Conservation (phyloP, 495 filamentous ascomycete genomes). For the Saxispiralis lemnorum region DNA sequence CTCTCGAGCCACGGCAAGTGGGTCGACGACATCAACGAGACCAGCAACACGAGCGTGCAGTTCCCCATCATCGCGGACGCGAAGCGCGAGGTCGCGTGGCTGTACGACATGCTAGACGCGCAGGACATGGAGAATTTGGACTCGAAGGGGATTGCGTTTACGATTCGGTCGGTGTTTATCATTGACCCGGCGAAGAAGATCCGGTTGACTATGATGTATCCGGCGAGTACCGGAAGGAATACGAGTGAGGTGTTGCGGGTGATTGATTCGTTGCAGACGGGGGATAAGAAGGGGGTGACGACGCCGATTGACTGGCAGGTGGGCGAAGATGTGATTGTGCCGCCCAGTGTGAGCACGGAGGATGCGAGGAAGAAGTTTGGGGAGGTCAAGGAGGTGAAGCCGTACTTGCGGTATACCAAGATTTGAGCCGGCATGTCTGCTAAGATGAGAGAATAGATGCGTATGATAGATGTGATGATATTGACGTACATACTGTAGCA, state of each 20-base stretch:
- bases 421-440: no score
- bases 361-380: constrained; percentile 53
- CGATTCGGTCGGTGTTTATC: constrained; percentile 51
- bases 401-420: constrained; percentile 28
- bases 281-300: constrained; percentile 43
- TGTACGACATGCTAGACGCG: constrained; percentile 49
- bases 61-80: constrained; percentile 58
- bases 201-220: constrained; percentile 49
- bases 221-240: constrained; percentile 47
- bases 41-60: constrained; percentile 34
- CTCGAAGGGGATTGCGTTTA: constrained; percentile 46
- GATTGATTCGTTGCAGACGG: constrained; percentile 46
- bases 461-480: no score
- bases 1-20: constrained; percentile 41
- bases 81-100: constrained; percentile 43
- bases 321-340: constrained; percentile 52
- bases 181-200: constrained; percentile 57
- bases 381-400: constrained; percentile 45
- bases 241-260: constrained; percentile 48
- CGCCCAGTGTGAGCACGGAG: constrained; percentile 41
- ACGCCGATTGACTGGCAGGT: constrained; percentile 48
- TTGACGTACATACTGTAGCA: no score
- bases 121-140: constrained; percentile 39
- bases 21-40: constrained; percentile 51
- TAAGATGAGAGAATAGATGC: no score